Evolutionary conservation across 2,329 filamentous ascomycete genomes (phyloP), one percentile per base, ranked within the genome.

Genomic region (Talaromyces pinophilus): DNA sequence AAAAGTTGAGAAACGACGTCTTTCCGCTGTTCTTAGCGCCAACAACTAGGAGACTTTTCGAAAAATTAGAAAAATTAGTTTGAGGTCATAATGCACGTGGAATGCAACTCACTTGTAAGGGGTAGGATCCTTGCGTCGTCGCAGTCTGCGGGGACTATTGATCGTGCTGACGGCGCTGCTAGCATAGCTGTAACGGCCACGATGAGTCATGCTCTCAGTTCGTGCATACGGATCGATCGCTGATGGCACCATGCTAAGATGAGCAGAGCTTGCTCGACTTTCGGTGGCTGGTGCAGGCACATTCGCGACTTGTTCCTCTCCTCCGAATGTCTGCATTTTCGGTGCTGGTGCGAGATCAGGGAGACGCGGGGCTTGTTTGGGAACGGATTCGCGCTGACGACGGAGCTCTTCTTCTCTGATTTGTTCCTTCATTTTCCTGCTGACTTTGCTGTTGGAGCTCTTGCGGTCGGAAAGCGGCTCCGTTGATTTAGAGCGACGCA

Each of bases 1-100:
- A 88, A 76, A 99, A 98, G 71, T 97, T 92, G 75, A 99, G 90
- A 80, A 99, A 97, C 0, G 93, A 97, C 0, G 93, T 96, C 83
- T 99, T 99, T 78, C 95, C 95, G 7, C 92, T 90, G 78, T 90
- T 90, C 67, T 91, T 89, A 60, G 92, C 90, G 67, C 95, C 95
- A 73, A 98, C 88, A 68, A 99, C 89, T 67, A 99, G 87, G 72
- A 99, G 89, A 78, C 94, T 98, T 69, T 59, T 6, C 6, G 6
- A 59, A 30, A 7, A 42, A 54, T 67, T 67, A 67, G 60, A 25
- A 25, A 25, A 25, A 25, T 25, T 25, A 4, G 30, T 38, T 11
- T 15, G 5, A 15, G 40, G 33, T 15, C 33, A 38, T 17, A 2
- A 15, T 25, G 19, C 28, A 54, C 30, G 52, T 64, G 8, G 17